phyloP scores from a whole-genome alignment of 2,329 filamentous ascomycete genomes.

The Chaetomiaceae sp. region DNA sequence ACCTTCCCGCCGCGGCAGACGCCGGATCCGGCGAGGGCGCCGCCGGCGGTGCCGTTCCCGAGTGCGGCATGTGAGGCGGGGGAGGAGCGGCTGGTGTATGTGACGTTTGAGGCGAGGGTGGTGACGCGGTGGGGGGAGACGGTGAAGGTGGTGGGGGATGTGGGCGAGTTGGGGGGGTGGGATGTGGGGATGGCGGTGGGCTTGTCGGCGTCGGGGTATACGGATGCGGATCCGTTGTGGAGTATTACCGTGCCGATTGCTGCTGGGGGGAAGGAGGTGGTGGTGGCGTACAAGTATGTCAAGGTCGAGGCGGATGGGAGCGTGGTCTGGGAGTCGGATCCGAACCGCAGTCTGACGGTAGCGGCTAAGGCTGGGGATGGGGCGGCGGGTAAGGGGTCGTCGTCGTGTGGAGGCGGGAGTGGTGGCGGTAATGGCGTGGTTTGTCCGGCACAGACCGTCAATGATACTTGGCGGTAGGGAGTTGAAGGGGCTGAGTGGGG shows the following conservation, averaged over 20 bases:
- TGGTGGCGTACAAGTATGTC: slow-evolving; percentile 64
- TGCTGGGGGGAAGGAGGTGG: slow-evolving; percentile 38
- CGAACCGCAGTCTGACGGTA: slow-evolving; percentile 40
- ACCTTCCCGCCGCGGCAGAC: slow-evolving; percentile 46
- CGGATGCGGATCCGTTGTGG: slow-evolving; percentile 56
- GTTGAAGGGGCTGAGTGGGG: not conserved
- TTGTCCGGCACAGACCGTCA: slow-evolving; percentile 22
- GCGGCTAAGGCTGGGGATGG: slow-evolving; percentile 24
- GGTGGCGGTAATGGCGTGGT: not conserved
- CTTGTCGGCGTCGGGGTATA: slow-evolving; percentile 55
- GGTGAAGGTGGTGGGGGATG: slow-evolving; percentile 59
- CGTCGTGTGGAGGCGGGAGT: no score
- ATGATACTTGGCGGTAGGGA: slow-evolving; percentile 11
- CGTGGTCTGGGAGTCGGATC: slow-evolving; percentile 59
- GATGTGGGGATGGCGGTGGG: slow-evolving; percentile 46
- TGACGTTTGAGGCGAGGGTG: slow-evolving; percentile 57
- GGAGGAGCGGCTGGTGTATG: slow-evolving; percentile 42
- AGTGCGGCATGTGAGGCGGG: slow-evolving; percentile 35
- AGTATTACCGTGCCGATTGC: slow-evolving; percentile 47
- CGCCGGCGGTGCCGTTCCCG: slow-evolving; percentile 22
- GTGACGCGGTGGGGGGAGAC: slow-evolving; percentile 56
- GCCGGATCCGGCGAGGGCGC: slow-evolving; percentile 30
- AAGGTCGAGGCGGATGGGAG: slow-evolving; percentile 48
- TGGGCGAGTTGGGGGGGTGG: slow-evolving; percentile 57
- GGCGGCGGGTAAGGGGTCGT: not conserved